These are phyloP conservation scores for Berberis thunbergii DNA, from an alignment of 164 flowering plant species.

Conservation along the genomic window DNA sequence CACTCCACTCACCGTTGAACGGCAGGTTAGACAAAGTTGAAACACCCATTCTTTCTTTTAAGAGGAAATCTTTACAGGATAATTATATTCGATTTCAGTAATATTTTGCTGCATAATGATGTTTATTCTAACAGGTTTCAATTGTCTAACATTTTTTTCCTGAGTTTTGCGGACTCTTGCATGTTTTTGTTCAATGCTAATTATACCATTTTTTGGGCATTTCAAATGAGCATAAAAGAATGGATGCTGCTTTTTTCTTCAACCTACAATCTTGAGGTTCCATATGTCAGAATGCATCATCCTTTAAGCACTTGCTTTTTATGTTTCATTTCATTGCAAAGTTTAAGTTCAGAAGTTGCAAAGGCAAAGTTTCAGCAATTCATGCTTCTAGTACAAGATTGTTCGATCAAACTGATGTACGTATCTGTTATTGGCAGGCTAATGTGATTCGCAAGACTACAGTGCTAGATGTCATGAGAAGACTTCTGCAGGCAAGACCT, in stretches of 20 bases:
- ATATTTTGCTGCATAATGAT: no score
- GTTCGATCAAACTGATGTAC: constrained; percentile 8
- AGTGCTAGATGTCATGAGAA: constrained; percentile 99
- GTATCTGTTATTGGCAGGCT: constrained; percentile 52
- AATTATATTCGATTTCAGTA: no score
- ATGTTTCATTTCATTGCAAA: background rate
- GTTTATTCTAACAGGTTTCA: no score
- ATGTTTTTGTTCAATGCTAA: no score
- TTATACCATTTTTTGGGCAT: no score
- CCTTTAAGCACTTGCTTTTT: background rate
- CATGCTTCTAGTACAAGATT: background rate
- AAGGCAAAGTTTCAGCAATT: background rate
- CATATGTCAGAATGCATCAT: background rate
- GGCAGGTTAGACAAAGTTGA: constrained; percentile 47
- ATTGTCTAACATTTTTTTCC: no score
- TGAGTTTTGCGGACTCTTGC: no score
- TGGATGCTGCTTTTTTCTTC: no score
- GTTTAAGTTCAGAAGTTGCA: background rate
- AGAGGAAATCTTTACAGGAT: background rate
- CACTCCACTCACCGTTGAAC: constrained; percentile 97
- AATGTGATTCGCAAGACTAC: constrained; percentile 97
- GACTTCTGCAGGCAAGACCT: constrained; percentile 86
- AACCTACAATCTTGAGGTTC: background rate
- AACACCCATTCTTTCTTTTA: background rate
- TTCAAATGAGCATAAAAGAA: no score